Base-by-base conservation (phyloP, 2,329 filamentous ascomycete genomes). In the Didymella exigua region DNA sequence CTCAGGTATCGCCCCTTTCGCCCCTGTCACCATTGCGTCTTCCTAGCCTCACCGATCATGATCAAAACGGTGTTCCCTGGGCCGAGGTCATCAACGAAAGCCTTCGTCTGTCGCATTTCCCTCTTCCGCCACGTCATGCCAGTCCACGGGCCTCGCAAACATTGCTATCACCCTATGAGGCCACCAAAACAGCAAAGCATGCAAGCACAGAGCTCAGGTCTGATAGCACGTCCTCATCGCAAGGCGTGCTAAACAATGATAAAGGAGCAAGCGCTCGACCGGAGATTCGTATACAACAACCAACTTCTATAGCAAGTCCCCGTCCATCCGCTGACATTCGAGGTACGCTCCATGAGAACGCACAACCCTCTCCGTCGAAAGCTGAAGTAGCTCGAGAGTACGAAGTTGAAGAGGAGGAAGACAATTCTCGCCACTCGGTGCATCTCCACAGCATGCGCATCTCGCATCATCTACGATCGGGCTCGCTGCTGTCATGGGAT, bases 361-460 rank as follows among this genome's bases (percentile, higher is more conserved):
- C 47, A 6, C 38, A 34, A 5, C 37, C 56, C 18, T 36, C 21
- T 24, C 7, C 13, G 5, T 16, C 37, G 0, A 36, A 38, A 1
- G 16, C 23, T 10, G 27, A 40, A 10, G 10, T 6, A 4, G 2
- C 31, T 3, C 14, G 26, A n/a, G 42, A 42, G 13, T 29, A 55
- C 11, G 49, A 49, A 5, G 19, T 56, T 2, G 49, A 56, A 1
- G 49, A 65, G 14, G 49, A 66, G 11, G 54, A 67, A 9, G 63
- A 59, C n/a, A 50, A 63, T 7, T 54, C 61, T 14, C 67, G 66
- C 16, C 61, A 53, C 13, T 75, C 71, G n/a, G 65, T 79, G 2
- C 78, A 79, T 54, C 68, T 80, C 1, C 65, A 76, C 44, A 74
- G 69, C 27, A 79, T 79, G 77, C 70, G 75, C 11, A 79, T 80